Evolutionary conservation across 805 yeast genomes (phyloP).

Genomic region (Kuraishia capsulata): DNA sequence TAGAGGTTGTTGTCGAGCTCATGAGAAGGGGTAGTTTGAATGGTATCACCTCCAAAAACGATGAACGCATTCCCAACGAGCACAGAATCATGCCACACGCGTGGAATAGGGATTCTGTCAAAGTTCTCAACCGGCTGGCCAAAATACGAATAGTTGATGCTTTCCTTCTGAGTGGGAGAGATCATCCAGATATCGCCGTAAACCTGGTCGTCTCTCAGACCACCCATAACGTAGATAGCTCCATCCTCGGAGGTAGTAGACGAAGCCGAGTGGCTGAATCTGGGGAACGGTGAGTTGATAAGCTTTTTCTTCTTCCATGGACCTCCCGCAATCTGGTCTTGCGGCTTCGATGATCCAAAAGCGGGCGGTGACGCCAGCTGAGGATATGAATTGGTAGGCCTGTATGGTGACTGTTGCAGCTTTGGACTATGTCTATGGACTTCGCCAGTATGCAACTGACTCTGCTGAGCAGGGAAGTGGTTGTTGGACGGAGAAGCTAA

Average conservation of each 20-base stretch:
- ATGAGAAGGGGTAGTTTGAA: slow-evolving; percentile 61
- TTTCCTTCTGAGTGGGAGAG: slow-evolving; percentile 35
- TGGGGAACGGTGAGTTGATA: slow-evolving; percentile 79
- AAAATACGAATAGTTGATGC: slow-evolving; percentile 27
- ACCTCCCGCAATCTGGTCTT: background rate
- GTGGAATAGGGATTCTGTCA: slow-evolving; percentile 83
- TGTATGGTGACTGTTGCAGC: background rate
- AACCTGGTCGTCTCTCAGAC: slow-evolving; percentile 83
- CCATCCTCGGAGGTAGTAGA: slow-evolving; percentile 68
- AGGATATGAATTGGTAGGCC: background rate
- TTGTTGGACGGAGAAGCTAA: background rate
- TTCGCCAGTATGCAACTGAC: background rate
- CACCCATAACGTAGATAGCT: slow-evolving; percentile 88
- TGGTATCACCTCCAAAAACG: slow-evolving; percentile 95
- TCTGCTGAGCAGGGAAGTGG: no score
- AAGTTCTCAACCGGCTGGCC: slow-evolving; percentile 57
- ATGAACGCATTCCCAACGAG: slow-evolving; percentile 92
- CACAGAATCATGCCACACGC: slow-evolving; percentile 92
- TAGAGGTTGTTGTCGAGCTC: slow-evolving; percentile 85
- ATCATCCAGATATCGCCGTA: slow-evolving; percentile 95
- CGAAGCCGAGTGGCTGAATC: slow-evolving; percentile 88
- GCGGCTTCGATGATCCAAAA: background rate
- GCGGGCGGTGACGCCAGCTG: background rate
- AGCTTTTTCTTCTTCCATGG: slow-evolving; percentile 67
- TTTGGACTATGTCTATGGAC: background rate